Base-by-base conservation (phyloP, 768 basidiomycete genomes). In the Xanthoconium stramineum region DNA sequence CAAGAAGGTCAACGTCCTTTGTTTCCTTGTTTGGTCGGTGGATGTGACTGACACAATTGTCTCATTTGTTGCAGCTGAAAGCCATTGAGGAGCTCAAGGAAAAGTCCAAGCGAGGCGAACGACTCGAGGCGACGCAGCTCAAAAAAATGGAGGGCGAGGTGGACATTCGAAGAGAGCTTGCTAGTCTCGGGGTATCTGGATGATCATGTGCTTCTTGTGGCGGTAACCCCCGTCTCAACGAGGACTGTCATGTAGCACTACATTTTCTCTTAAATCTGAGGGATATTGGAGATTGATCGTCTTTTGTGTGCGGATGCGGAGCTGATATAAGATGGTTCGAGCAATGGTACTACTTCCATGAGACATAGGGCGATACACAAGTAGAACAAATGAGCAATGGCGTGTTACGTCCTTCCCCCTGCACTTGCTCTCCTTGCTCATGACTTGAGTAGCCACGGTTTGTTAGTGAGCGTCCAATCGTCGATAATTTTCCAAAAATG, bases 1-100 rank as follows among this genome's bases (percentile, higher is more conserved):
- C 70, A 99, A 99, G 81, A 99, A 97, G 86, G 94, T 89, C 39
- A 15, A 57, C 3, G 17, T 32, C 19, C 42, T 47, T 56, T 24
- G 20, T 38, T 38, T 42, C 24, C 17, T 19, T 35, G 2, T n/a
- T 5, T 39, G 14, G 19, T 42, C 24, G 7, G 33, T 35, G 11
- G 12, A 8, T 3, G 13, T 20, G 50, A 40, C 40, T 56, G n/a
- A 59, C 15, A 1, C 15, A 14, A 17, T 17, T 17, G 14, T 29
- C 29, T 45, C 10, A 13, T 10, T 19, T 42, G 6, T 4, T 53
- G 37, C 62, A 97, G 94, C 80, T 99, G 61, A 98, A 97, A 71
- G 96, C 96, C n/a, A 98, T 99, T 62, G 94, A 98, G 20, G 95
- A 98, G 66, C 83, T 99, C 48, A 98, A 98, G 77, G 91, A 91